Evolutionary conservation across 768 basidiomycete genomes (phyloP).

Genomic region (Serendipita sp.): DNA sequence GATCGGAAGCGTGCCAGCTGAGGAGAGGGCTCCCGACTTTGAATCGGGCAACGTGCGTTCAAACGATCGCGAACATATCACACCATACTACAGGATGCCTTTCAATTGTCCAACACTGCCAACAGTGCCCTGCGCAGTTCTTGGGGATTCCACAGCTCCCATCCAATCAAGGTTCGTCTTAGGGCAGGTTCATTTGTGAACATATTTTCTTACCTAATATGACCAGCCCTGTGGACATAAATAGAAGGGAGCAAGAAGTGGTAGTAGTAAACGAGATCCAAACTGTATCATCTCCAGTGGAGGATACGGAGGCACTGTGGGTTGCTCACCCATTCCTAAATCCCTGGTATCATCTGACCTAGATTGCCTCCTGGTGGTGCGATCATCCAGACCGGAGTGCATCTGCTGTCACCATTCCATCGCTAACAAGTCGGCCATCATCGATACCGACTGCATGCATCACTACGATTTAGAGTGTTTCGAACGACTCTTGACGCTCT

Average conservation of each 20-base stretch:
- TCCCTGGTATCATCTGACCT: no score
- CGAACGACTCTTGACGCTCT: neutral
- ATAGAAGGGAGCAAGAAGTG: no score
- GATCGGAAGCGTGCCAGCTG: neutral
- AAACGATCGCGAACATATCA: neutral
- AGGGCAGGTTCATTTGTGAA: no score
- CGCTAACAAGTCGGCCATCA: neutral
- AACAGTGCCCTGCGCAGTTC: neutral
- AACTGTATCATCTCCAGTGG: no score
- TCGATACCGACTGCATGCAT: neutral
- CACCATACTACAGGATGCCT: neutral
- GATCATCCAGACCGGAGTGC: neutral
- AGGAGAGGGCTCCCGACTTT: neutral
- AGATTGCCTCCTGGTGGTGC: no score
- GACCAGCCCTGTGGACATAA: no score
- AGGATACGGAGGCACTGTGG: no score
- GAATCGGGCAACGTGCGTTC: neutral
- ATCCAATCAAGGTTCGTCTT: no score
- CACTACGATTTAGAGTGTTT: neutral
- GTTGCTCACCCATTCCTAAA: no score
- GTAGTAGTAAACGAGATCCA: no score
- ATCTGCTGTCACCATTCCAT: neutral
- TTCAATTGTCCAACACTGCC: neutral
- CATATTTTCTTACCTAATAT: no score
- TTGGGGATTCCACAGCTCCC: neutral